Base-by-base conservation (phyloP, 805 yeast genomes). In the Yamadazyma scolyti region DNA sequence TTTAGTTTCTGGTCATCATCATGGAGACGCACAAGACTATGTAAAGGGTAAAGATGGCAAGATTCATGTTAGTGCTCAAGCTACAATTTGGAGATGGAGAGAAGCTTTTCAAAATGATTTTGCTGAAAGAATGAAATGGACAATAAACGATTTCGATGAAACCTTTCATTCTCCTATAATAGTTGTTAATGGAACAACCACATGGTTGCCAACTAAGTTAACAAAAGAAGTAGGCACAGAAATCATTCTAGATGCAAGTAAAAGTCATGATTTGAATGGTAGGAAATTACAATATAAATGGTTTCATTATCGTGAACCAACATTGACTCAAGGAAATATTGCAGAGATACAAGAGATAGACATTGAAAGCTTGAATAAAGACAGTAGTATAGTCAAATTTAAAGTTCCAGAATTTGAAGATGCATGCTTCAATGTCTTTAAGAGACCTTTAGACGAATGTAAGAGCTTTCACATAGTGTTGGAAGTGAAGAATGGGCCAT, bases 71-170 rank as follows among this genome's bases (percentile, higher is more conserved):
- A 46, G 54, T 28, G 44, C 48, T 31, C 37, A 50, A 18, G 60
- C 54, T 4, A 43, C 57, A 1, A 52, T 56, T 20, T 56, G 61
- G 61, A 53, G 57, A 43, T 54, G 57, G 59, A 51, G 60, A 42
- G 47, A 46, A 3, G 56, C 47, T 3, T 53, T 31, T 30, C 59
- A 56, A 26, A 34, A 39, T 18, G 57, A 51, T 34, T 56, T 56
- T 37, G 59, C 52, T 3, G 43, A 45, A 4, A 47, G 60, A 43
- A 52, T 54, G 40, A 54, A 50, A 33, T 54, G 61, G 61, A 53
- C 60, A 1, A 40, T 53, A 4, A 45, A 50, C 11, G 27, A 33
- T n/a, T 54, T 54, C 27, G 44, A 41, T 2, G 43, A 46, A 7
- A 33, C 53, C 5, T 30, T 30, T 10, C 61, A 54, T 28, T 36